Evolutionary conservation across 2,329 filamentous ascomycete species (phyloP).

Genomic region (Aspergillus texensis): DNA sequence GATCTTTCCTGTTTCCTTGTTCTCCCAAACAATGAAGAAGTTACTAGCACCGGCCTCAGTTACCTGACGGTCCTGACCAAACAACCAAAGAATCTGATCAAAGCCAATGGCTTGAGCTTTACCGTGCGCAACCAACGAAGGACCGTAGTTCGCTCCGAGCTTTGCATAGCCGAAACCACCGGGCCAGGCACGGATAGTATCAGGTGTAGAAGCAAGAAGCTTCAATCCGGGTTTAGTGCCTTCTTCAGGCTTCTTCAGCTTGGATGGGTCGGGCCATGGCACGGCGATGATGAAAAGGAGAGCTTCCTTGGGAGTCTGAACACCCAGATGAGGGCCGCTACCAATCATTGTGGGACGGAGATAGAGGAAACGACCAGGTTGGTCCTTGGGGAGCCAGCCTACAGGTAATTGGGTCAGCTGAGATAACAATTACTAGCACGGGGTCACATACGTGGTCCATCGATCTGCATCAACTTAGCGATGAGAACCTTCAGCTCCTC

Average conservation of each 20-base stretch:
- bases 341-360: conserved; percentile 86
- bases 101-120: conserved; percentile 75
- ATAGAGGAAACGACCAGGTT: conserved; percentile 73
- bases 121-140: conserved; percentile 74
- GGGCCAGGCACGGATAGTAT: conserved; percentile 88
- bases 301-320: conserved; percentile 78
- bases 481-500: conserved; percentile 74
- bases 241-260: conserved; percentile 27
- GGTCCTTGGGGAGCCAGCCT: conserved; percentile 72
- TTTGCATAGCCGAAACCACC: conserved; percentile 92
- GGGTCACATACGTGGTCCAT: conserved; percentile 50
- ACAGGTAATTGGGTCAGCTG: conserved; percentile 26
- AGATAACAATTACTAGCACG: not conserved
- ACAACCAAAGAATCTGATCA: conserved; percentile 93
- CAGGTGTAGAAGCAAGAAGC: conserved; percentile 76
- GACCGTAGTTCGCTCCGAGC: conserved; percentile 91
- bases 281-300: conserved; percentile 80
- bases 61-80: conserved; percentile 74
- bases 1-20: conserved; percentile 57
- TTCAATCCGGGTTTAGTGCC: conserved; percentile 52
- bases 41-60: conserved; percentile 92
- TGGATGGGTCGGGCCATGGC: conserved; percentile 38
- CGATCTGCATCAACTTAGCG: conserved; percentile 71
- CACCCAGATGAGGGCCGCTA: conserved; percentile 76
- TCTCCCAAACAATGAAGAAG: conserved; percentile 81